Conservation (phyloP, 371 early-diverging fungal genomes). For the Mucor racemosus region DNA sequence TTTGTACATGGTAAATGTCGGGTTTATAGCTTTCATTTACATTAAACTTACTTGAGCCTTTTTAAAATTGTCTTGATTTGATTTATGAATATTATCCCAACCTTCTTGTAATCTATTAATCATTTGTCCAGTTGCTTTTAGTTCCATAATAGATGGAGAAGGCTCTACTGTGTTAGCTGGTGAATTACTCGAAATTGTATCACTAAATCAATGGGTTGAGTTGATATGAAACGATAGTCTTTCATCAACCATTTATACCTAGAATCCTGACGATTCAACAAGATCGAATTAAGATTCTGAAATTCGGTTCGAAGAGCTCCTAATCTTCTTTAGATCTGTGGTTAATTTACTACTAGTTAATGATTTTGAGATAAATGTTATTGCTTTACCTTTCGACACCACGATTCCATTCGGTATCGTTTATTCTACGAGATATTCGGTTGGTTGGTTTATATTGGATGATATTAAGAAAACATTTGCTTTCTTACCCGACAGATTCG, state of each 20-base stretch:
- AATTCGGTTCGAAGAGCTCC: constrained; percentile 40
- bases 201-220: neutral
- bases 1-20: neutral
- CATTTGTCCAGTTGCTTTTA: constrained; percentile 34
- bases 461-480: too few species aligned
- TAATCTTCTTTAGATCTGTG: constrained; percentile 18
- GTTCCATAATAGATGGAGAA: constrained; percentile 8
- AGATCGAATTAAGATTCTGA: constrained; percentile 33
- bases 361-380: neutral
- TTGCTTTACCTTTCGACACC: constrained; percentile 30
- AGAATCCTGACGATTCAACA: constrained; percentile 26
- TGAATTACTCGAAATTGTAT: neutral
- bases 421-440: constrained; percentile 4
- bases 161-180: neutral
- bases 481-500: constrained; percentile 42
- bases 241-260: constrained; percentile 13
- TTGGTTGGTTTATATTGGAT: neutral
- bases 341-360: neutral
- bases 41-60: constrained; percentile 28
- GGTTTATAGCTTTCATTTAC: neutral
- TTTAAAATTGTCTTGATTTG: constrained; percentile 28
- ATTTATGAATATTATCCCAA: constrained; percentile 30
- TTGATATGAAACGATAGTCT: neutral
- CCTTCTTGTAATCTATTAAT: constrained; percentile 28
- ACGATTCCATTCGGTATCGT: constrained; percentile 26